Conservation (phyloP, 1,284 basidiomycete genomes). For the Sanghuangporus baumii region DNA sequence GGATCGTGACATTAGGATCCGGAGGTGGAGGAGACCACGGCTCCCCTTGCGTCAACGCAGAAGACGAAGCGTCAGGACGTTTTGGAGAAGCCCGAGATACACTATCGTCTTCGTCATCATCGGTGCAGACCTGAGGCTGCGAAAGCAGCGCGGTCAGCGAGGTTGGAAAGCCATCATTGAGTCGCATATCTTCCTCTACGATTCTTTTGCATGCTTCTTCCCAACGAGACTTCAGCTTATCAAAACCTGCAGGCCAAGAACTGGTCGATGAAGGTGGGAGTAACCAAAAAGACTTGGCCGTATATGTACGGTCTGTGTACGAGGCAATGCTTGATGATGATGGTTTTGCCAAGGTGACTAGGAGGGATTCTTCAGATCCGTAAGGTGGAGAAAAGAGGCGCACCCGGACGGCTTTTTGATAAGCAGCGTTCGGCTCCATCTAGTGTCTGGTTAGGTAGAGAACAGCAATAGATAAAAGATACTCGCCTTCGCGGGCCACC, state of each 20-base stretch:
- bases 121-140: neutral
- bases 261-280: neutral
- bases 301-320: neutral
- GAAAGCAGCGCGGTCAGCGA: slow-evolving; percentile 7
- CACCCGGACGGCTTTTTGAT: neutral
- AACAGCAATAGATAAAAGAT: neutral
- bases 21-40: slow-evolving; percentile 36
- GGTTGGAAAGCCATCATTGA: slow-evolving; percentile 13
- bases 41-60: slow-evolving; percentile 12
- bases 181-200: slow-evolving; percentile 3
- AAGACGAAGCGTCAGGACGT: slow-evolving; percentile 24
- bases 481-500: slow-evolving; percentile 36
- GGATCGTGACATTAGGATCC: slow-evolving; percentile 48
- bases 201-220: slow-evolving; percentile 5
- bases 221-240: slow-evolving; percentile 6
- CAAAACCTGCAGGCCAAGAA: neutral
- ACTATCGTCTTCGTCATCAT: slow-evolving; percentile 25
- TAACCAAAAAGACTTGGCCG: neutral
- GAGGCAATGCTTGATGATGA: slow-evolving; percentile 6
- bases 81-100: slow-evolving; percentile 29
- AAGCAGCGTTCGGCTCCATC: neutral
- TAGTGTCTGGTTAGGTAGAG: neutral
- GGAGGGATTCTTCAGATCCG: neutral
- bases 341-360: neutral
- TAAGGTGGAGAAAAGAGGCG: slow-evolving; percentile 1